Conservation (phyloP, 2,329 filamentous ascomycete species). For the Microsporum audouinii region DNA sequence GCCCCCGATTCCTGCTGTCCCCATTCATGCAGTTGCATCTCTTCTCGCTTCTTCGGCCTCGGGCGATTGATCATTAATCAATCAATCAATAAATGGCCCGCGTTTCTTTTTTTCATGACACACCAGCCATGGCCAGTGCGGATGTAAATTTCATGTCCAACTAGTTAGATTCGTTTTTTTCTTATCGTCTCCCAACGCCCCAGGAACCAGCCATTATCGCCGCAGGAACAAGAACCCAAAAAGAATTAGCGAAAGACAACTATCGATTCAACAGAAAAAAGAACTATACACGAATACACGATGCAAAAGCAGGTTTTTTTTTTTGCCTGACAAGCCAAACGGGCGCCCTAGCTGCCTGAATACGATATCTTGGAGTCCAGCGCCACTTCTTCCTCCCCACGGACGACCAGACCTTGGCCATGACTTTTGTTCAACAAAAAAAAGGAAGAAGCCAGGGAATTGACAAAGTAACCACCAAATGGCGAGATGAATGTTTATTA, state of each 20-base stretch:
- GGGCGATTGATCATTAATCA: not conserved
- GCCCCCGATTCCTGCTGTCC: not conserved
- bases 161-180: not conserved
- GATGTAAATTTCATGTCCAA: not conserved
- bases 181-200: not conserved
- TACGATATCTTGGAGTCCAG: not conserved
- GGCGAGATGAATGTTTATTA: not conserved
- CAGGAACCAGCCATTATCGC: not conserved
- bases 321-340: not conserved
- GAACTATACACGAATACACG: not conserved
- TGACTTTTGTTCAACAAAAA: not conserved
- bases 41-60: not conserved
- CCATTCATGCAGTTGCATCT: not conserved
- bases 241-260: not conserved
- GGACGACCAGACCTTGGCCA: not conserved
- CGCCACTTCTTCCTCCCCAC: not conserved
- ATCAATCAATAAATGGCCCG: not conserved
- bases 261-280: not conserved
- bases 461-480: not conserved
- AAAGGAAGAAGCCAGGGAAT: not conserved
- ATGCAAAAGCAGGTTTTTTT: not conserved
- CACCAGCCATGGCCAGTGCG: not conserved
- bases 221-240: slow-evolving; percentile 1
- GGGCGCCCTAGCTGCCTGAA: not conserved
- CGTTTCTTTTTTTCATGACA: not conserved